phyloP scores from a whole-genome alignment of 192 early-diverging fungal species.

The Coemansia pectinata region DNA sequence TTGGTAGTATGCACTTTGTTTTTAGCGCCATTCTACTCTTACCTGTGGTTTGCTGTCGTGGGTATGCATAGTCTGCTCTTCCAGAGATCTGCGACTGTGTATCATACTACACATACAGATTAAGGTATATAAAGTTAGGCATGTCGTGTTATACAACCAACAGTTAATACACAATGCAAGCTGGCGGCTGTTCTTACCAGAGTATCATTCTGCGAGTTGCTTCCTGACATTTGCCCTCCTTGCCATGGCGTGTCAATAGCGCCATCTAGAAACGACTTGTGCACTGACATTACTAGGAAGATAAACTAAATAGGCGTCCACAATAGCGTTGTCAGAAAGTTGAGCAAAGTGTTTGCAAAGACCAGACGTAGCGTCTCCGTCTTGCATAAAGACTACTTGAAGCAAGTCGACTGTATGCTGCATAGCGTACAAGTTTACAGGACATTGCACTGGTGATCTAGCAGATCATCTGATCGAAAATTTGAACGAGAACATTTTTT shows the following conservation, averaged over 20 bases:
- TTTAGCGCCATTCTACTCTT: not conserved
- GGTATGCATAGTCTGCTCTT: slow-evolving; percentile 11
- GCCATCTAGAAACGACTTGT: slow-evolving; percentile 47
- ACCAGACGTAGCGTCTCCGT: not conserved
- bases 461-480: slow-evolving; percentile 4
- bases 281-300: slow-evolving; percentile 20
- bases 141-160: not conserved
- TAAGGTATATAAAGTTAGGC: not conserved
- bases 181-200: slow-evolving; percentile 17
- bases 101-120: slow-evolving; percentile 20
- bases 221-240: slow-evolving; percentile 17
- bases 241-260: slow-evolving; percentile 22
- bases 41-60: slow-evolving; percentile 15
- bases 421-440: not conserved
- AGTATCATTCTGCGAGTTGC: slow-evolving; percentile 46
- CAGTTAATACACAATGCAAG: not conserved
- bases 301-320: not conserved
- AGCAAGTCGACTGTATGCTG: not conserved
- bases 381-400: not conserved
- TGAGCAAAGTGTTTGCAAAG: not conserved
- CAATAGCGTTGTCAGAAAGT: too few relatives aligned
- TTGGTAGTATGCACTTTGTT: not conserved
- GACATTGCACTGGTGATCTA: not conserved
- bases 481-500: slow-evolving; percentile 5
- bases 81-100: slow-evolving; percentile 27